Evolutionary conservation across 306 rosid genomes (phyloP), one percentile per base, ranked within the genome.

Genomic region (Malus sieversii): DNA sequence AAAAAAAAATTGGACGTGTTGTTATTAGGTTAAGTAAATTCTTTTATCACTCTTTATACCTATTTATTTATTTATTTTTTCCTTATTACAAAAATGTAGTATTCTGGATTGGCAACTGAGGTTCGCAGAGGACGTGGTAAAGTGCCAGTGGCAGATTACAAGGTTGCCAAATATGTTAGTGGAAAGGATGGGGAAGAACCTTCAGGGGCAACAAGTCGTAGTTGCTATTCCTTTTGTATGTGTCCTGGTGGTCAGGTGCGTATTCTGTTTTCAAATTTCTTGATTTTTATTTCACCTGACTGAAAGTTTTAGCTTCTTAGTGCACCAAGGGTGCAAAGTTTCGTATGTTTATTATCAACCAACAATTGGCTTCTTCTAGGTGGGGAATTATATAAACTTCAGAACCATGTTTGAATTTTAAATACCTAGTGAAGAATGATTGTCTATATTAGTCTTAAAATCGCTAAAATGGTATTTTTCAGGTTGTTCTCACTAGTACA

Each of bases 191-290:
- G 73, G 27, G 66, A 58, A 76, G 84, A 66, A 60, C 74, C 83
- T 76, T 78, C 86, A 65, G 80, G 76, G 59, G 81, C 80, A 71
- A 79, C 81, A 68, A 81, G 73, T 78, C 91, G 90, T 62, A 86
- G 92, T 80, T 95, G 98, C 85, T 95, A 95, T 81, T 95, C 98
- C 69, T 95, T 95, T 79, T 95, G 98, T 77, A 95, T 92, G 98
- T 95, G 98, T 82, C 98, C 98, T 19, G 98, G 98, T 81, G 98
- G 98, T 71, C 98, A 95, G 97, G 98, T 92, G 78, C 53, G 58
- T 80, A 62, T 77, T 71, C 81, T 51, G 65, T 71, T 79, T 73
- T 70, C 52, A 45, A 15, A 75, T 60, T 53, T 72, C 60, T 70
- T 38, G 58, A 7, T 42, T 45, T 18, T 32, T 18, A 15, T 40